These are phyloP conservation scores for Pueraria montana DNA, from an alignment of 306 rosid species.

Conservation along the genomic window DNA sequence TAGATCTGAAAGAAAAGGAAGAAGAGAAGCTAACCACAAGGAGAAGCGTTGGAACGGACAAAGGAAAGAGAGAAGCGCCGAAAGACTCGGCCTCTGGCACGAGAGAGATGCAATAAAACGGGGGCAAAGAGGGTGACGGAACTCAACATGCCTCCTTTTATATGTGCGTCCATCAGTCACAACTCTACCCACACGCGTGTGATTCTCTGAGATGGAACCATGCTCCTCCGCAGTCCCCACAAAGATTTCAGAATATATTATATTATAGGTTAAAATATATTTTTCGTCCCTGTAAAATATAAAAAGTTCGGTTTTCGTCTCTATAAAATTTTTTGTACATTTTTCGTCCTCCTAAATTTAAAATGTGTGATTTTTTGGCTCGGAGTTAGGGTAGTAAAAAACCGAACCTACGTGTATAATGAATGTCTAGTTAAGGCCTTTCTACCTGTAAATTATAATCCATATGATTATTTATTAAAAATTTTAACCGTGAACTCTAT, in stretches of 20 bases:
- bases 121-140: background rate
- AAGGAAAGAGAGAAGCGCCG: background rate
- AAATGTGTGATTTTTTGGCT: no score
- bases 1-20: constrained; percentile 37
- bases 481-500: no score
- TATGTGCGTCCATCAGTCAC: background rate
- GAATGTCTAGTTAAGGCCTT: no score
- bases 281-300: no score
- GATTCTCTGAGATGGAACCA: constrained; percentile 3
- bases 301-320: no score
- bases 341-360: no score
- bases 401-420: no score
- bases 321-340: no score
- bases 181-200: background rate
- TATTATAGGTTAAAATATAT: no score
- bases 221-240: background rate
- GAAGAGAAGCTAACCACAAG: background rate
- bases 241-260: background rate
- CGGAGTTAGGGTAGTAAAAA: no score
- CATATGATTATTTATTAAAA: no score
- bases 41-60: background rate
- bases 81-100: constrained; percentile 24
- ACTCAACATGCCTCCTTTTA: background rate
- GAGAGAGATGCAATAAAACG: constrained; percentile 8
- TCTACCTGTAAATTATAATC: no score